These are phyloP conservation scores for Yarrowia hollandica DNA, from an alignment of 805 yeast genomes.

Conservation along the genomic window DNA sequence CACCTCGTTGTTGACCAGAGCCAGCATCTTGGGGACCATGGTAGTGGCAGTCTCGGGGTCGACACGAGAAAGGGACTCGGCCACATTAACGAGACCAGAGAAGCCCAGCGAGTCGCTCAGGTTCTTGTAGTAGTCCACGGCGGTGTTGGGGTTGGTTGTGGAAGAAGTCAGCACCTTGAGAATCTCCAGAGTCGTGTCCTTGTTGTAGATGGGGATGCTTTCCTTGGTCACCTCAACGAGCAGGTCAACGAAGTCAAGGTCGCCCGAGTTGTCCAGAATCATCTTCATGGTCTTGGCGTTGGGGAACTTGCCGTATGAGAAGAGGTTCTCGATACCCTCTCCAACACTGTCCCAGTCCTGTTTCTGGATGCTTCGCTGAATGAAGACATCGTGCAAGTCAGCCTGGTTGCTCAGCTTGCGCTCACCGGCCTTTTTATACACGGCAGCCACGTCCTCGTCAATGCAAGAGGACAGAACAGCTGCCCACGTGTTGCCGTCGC, in stretches of 20 bases:
- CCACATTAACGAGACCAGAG: not conserved
- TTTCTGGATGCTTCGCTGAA: not conserved
- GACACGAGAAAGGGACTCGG: not conserved
- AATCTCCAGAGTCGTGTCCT: not conserved
- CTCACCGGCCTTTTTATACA: not conserved
- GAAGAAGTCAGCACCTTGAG: not conserved
- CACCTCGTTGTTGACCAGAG: not conserved
- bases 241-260: constrained; percentile 9
- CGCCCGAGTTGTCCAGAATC: not conserved
- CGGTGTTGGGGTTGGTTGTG: not conserved
- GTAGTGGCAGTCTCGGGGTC: not conserved
- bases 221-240: constrained; percentile 2
- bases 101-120: not conserved
- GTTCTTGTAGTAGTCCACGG: constrained; percentile 6
- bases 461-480: constrained; percentile 6
- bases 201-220: constrained; percentile 4
- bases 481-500: constrained; percentile 6
- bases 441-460: constrained; percentile 14
- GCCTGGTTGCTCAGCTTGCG: constrained; percentile 4
- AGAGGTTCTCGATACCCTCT: constrained; percentile 11
- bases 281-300: not conserved
- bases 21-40: constrained; percentile 1
- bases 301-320: constrained; percentile 13
- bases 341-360: constrained; percentile 10
- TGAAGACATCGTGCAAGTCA: not conserved